phyloP scores from a whole-genome alignment of 768 basidiomycete genomes.

The Tulasnella calospora region DNA sequence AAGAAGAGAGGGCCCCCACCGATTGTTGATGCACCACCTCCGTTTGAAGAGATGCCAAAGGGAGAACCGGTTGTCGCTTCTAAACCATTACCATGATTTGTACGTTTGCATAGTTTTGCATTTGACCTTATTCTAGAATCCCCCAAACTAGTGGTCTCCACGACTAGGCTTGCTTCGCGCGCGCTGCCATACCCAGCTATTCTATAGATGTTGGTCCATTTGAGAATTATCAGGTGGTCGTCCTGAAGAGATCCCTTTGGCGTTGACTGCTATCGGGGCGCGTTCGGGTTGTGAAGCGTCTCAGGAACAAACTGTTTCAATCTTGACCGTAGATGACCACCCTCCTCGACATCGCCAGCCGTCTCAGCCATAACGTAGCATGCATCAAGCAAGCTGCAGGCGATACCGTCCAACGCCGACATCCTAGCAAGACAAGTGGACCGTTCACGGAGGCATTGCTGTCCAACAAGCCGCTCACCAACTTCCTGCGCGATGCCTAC shows the following conservation, averaged over 20 bases:
- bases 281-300: too few relatives aligned
- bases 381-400: constrained; percentile 20
- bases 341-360: constrained; percentile 16
- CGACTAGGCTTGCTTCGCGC: neutral
- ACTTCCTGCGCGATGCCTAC: constrained; percentile 18
- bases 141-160: neutral
- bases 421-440: neutral
- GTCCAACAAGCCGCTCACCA: constrained; percentile 19
- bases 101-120: constrained; percentile 3
- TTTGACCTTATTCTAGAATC: neutral
- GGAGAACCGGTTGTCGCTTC: constrained; percentile 18
- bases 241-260: too few relatives aligned
- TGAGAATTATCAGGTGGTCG: too few relatives aligned
- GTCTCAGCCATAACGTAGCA: constrained; percentile 15
- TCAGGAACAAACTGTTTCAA: neutral
- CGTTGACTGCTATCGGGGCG: too few relatives aligned
- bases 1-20: constrained; percentile 16
- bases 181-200: too few relatives aligned
- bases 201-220: too few relatives aligned
- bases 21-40: constrained; percentile 21
- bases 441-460: constrained; percentile 22
- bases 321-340: constrained; percentile 9
- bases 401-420: neutral
- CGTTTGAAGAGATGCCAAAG: constrained; percentile 26
- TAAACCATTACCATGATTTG: constrained; percentile 9